Evolutionary conservation across 1,284 basidiomycete genomes (phyloP), one percentile per base, ranked within the genome.

Genomic region (Thecaphora thlaspeos): DNA sequence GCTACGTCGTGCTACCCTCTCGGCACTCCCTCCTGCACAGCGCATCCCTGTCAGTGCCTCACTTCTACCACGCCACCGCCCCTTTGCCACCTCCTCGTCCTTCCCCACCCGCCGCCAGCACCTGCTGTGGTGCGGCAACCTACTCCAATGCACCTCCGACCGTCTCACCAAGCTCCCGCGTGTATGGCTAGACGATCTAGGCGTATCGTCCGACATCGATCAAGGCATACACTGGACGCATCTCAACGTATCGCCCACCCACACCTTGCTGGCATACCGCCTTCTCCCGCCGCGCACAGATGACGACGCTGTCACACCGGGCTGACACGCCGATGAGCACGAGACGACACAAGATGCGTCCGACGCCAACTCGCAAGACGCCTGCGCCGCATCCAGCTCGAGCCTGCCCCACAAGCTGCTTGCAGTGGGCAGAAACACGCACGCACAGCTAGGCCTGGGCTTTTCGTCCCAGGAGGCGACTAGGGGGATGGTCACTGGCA

Each of bases 381-480:
- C n/a, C n/a, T n/a, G n/a, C n/a, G n/a, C n/a, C n/a, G 26, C 26
- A 28, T 11, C 26, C 7, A 5, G 7, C 26, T 28, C 26, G 26
- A 28, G 26, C 26, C 39, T 28, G 2, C 51, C 46, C 8, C 32
- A 28, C 34, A 67, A 67, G 24, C 51, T 62, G 0, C 59, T 62
- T 22, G 38, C 49, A 4, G 4, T 67, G 10, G 63, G 63, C 0
- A 15, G 55, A 5, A 67, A 67, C 23, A 62, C 63, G 0, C 48
- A 55, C 32, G 63, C 55, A 2, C 59, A 67, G 38, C 40, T 67
- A 2, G 63, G 63, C 14, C 34, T 67, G 1, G 63, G 63, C 1
- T 67, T 62, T 15, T 23, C 46, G 0, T 41, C 32, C 14, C 58
- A 67, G n/a, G 63, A 67, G 30, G 59, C 59, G 1, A 67, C 63